Base-by-base conservation (phyloP, 768 basidiomycete genomes). In the Crucibulum laeve region DNA sequence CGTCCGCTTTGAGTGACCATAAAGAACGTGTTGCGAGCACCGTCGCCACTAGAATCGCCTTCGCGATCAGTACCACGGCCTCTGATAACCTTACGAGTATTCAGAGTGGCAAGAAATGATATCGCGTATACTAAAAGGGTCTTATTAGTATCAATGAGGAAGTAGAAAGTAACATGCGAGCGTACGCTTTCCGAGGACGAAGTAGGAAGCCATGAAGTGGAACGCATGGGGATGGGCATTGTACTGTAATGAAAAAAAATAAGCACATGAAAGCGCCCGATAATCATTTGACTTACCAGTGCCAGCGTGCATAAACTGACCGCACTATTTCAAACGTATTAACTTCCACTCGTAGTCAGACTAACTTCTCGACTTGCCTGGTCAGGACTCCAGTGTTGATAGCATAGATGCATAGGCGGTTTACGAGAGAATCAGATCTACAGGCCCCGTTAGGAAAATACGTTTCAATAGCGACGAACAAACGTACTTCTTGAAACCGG, bases 341-440 rank as follows among this genome's bases (percentile, higher is more conserved):
- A 5, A 17, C 13, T 7, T 22, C 13, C 19, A 33, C 11, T 14
- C 4, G 13, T 22, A 17, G n/a, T 28, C 3, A 5, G 4, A 40
- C 14, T 15, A 44, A 10, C 2, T 25, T 19, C 45, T 14, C 36
- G 38, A 59, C 57, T 38, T 51, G 74, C 80, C 78, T 79, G n/a
- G 79, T 80, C 39, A 83, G 42, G 4, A 67, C 62, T 15, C 82
- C 82, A 0, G 81, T 84, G 47, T 78, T 81, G 32, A 84, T 61
- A 13, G 82, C 80, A 45, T 82, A 82, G n/a, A 79, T 52, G 5
- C 67, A 77, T 23, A 85, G 60, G 2, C 53, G 68, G 46, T 75
- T 79, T 25, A 84, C 71, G n/a, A 82, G 59, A 1, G 77, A 69
- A 55, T 83, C 72, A 22, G 74, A 70, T 40, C 80, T 83, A 53